Percentiles rank a stretch among this genome's conserved stretches.
phyloP scores from a whole-genome alignment of 108 stramenopile species.

The Skeletonema grethae region DNA sequence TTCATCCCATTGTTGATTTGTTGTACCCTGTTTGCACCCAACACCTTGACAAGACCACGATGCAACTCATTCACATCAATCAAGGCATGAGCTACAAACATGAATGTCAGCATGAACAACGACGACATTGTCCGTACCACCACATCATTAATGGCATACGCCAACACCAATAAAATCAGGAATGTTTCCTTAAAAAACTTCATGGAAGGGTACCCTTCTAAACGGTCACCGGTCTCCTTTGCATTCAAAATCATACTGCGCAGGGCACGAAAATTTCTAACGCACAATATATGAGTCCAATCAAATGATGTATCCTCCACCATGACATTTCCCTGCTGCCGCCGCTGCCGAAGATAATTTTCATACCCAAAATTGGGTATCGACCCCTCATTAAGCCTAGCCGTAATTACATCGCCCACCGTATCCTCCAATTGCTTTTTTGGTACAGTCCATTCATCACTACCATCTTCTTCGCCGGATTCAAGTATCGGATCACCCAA shows the following conservation, averaged over 20 bases:
- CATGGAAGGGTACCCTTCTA: neutral
- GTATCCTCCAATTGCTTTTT: slow-evolving; percentile 17
- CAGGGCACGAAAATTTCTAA: neutral
- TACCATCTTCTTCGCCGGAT: neutral
- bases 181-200: slow-evolving; percentile 37
- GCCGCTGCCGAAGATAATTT: neutral
- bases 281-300: neutral
- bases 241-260: neutral
- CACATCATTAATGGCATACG: slow-evolving; percentile 27
- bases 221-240: neutral
- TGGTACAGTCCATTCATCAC: slow-evolving; percentile 6
- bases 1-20: neutral
- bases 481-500: neutral
- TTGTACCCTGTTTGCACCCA: neutral
- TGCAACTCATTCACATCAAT: slow-evolving; percentile 24
- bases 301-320: slow-evolving; percentile 1
- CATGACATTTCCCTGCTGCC: neutral
- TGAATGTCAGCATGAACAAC: slow-evolving; percentile 6
- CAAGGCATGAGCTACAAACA: slow-evolving; percentile 12
- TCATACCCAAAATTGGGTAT: slow-evolving; percentile 38
- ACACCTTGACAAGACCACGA: slow-evolving; percentile 12
- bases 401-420: slow-evolving; percentile 37
- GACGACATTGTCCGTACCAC: slow-evolving; percentile 13
- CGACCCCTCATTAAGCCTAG: slow-evolving; percentile 36
- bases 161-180: slow-evolving; percentile 13